phyloP scores from a whole-genome alignment of 495 filamentous ascomycete genomes.

The Haplographium delicatum region DNA sequence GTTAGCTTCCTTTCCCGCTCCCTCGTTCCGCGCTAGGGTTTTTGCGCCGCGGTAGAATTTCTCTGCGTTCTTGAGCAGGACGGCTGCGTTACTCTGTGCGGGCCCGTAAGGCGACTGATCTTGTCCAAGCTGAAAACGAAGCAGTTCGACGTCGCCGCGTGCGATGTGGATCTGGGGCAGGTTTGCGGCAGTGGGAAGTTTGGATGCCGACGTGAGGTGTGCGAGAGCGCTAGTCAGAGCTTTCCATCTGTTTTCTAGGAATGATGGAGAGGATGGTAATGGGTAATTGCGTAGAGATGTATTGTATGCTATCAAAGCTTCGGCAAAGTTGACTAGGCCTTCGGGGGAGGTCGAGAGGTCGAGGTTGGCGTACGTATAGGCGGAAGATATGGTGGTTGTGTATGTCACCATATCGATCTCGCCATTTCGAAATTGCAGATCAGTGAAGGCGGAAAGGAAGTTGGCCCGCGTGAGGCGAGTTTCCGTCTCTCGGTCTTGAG shows the following conservation, averaged over 20 bases:
- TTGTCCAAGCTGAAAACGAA: conserved; percentile 42
- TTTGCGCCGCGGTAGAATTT: conserved; percentile 59
- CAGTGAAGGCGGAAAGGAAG: conserved; percentile 47
- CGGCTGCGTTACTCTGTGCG: conserved; percentile 41
- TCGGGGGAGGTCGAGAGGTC: conserved; percentile 23
- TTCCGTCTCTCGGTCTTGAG: conserved; percentile 44
- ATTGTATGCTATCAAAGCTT: conserved; percentile 7
- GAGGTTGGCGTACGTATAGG: conserved; percentile 40
- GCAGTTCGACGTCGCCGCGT: conserved; percentile 58
- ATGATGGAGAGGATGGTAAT: conserved; percentile 18
- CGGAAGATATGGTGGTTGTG: too few species aligned
- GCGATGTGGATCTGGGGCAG: conserved; percentile 54
- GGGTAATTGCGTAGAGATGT: conserved; percentile 22
- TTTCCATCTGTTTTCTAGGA: conserved; percentile 39
- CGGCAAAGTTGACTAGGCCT: conserved; percentile 3
- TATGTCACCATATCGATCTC: neutral
- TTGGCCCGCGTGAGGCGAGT: conserved; percentile 46
- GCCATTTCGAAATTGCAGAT: conserved; percentile 53
- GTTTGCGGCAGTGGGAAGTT: conserved; percentile 44
- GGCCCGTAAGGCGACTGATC: conserved; percentile 33
- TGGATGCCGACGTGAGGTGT: conserved; percentile 47
- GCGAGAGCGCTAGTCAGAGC: conserved; percentile 42
- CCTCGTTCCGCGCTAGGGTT: conserved; percentile 28
- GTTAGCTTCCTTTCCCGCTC: neutral
- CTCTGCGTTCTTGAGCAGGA: conserved; percentile 56